A percentile compares a stretch with the other conserved stretches of the same genome.
Conservation (phyloP, 2,329 filamentous ascomycete genomes). For the Bisporella sp. region DNA sequence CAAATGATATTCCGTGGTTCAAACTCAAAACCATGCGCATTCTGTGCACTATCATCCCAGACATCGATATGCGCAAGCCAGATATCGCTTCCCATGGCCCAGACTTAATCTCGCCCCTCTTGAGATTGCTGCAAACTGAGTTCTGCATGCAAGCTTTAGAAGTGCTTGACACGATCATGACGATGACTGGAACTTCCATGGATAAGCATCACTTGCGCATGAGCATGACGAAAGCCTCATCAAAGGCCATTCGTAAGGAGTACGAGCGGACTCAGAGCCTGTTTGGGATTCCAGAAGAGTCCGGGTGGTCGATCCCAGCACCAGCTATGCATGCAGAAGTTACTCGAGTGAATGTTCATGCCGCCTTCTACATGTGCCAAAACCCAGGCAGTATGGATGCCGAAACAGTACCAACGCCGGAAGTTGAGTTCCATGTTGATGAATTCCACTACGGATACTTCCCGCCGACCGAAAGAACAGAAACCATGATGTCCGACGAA, state of each 20-base stretch:
- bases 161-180: constrained; percentile 92
- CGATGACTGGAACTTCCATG: constrained; percentile 84
- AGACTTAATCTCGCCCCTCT: constrained; percentile 86
- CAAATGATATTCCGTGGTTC: constrained; percentile 83
- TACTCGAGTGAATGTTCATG: constrained; percentile 88
- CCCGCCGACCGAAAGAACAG: constrained; percentile 56
- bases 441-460: constrained; percentile 66
- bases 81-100: constrained; percentile 88
- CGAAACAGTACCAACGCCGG: constrained; percentile 65
- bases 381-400: constrained; percentile 36
- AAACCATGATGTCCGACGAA: constrained; percentile 85
- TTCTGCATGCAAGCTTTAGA: constrained; percentile 88
- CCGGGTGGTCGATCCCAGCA: constrained; percentile 92
- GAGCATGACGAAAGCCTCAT: constrained; percentile 92
- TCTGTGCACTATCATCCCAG: constrained; percentile 74
- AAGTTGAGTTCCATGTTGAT: constrained; percentile 86
- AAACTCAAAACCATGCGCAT: constrained; percentile 91
- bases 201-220: constrained; percentile 93
- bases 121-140: constrained; percentile 85
- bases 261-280: constrained; percentile 91
- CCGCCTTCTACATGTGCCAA: constrained; percentile 91
- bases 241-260: constrained; percentile 81
- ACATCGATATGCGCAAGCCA: constrained; percentile 86
- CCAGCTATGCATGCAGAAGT: constrained; percentile 83
- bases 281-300: constrained; percentile 93